Evolutionary conservation across 1,284 basidiomycete species (phyloP), one percentile per base, ranked within the genome.

Genomic region (Meira nashicola): DNA sequence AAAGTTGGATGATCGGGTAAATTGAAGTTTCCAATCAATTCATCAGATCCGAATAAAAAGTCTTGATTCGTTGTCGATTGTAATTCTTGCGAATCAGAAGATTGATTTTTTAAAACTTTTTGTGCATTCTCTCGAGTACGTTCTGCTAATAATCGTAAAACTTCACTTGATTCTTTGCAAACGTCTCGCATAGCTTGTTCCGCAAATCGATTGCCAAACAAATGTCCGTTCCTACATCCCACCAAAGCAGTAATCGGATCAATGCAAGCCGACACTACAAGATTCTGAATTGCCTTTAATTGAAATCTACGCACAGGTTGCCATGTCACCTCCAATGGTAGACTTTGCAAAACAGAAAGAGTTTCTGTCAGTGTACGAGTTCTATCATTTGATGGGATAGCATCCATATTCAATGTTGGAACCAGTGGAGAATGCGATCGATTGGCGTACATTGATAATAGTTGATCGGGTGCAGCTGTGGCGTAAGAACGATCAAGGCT

Each of bases 161-260:
- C 74, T 38, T 39, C 25, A 8, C 58, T 54, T 17, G 69, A 71
- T 59, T 78, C 77, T 11, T 53, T 12, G 49, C 69, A 67, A 11
- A 78, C 65, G 5, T 49, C 50, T 7, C 55, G 43, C 43, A 67
- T 61, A 2, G 74, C 38, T 28, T 70, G 64, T 54, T 60, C 59
- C 0, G 79, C 74, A 12, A 69, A 53, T 33, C 60, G 59, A 14
- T 69, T 68, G 19, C 71, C 73, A 55, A 73, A 70, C n/a, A 81
- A 77, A 0, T 86, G 84, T 17, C 91, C 92, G 71, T 95, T 96
- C 57, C 84, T 83, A 70, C 91, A 89, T 48, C 86, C 84, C 61
- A 91, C 81, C 15, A 96, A 78, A 0, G 90, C 89, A 0, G 92
- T 91, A 64, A 97, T 82, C 0, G 93, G 87, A 74, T 96, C 94